phyloP scores from a whole-genome alignment of 2,329 filamentous ascomycete species.

The Neofusicoccum kwambonambiense region DNA sequence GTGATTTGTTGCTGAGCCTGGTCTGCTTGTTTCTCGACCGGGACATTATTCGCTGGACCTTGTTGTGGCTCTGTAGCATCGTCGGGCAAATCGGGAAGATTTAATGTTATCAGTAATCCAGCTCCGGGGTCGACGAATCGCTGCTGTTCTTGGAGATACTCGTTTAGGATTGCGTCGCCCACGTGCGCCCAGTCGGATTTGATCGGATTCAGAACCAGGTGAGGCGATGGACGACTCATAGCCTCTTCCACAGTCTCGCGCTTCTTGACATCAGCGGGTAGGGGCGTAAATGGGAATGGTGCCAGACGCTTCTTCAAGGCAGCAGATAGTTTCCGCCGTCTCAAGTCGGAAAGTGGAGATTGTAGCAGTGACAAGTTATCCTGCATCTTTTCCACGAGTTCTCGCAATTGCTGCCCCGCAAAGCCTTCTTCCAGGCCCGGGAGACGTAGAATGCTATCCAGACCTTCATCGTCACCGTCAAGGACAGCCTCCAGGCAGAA shows the following conservation, averaged over 20 bases:
- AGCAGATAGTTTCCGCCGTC: conserved; percentile 50
- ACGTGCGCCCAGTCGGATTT: conserved; percentile 49
- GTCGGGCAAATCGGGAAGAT: conserved; percentile 33
- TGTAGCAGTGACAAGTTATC: conserved; percentile 57
- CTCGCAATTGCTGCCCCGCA: conserved; percentile 51
- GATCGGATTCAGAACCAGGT: conserved; percentile 32
- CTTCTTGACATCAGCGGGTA: conserved; percentile 33
- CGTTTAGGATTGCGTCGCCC: conserved; percentile 49
- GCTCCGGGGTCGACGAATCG: conserved; percentile 31
- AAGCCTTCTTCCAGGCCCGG: conserved; percentile 58
- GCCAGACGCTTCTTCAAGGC: conserved; percentile 55
- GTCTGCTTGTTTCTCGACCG: not conserved
- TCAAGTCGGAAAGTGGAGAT: conserved; percentile 49
- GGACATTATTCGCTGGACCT: not conserved
- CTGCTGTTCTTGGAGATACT: conserved; percentile 42
- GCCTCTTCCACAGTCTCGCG: not conserved
- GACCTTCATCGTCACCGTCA: conserved; percentile 58
- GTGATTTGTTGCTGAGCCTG: not conserved
- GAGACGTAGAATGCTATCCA: conserved; percentile 54
- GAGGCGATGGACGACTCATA: conserved; percentile 32
- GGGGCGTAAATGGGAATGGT: conserved; percentile 47
- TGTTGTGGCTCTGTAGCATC: not conserved
- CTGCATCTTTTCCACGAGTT: conserved; percentile 50
- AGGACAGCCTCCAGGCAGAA: conserved; percentile 65
- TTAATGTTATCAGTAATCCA: conserved; percentile 43